Evolutionary conservation across 352 stramenopile species (phyloP), one percentile per base, ranked within the genome.

Genomic region (Phytophthora pseudosyringae): DNA sequence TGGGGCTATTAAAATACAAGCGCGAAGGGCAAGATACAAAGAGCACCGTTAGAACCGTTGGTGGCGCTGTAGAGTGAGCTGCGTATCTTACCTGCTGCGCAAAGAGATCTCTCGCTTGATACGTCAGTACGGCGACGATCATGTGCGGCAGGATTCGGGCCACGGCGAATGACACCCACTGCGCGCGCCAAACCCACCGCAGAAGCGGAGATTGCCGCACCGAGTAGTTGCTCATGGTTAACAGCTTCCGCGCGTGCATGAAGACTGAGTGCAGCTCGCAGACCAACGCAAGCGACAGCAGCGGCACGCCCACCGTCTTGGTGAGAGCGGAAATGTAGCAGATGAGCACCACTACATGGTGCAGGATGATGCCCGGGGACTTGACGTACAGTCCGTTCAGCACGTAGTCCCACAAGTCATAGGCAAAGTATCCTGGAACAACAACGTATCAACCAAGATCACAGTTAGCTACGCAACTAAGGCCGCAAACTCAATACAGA

Each of bases 361-460:
- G 85, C 28, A 81, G 52, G 26, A 93, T 71, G 55, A 93, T 90
- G 26, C 76, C 78, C 8, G 82, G 81, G 0, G 82, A 71, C 61
- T 91, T 91, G 67, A 88, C 71, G 60, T 93, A 91, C 35, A 93
- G 62, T 0, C 80, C 68, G 39, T 93, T 80, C 26, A 91, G 70
- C 67, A 90, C 63, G 38, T 84, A 93, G 62, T 93, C 85, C 79
- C 81, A 89, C 48, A 91, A 77, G 47, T 93, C 85, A 52, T 93
- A 91, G n/a, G 78, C 81, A 65, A 93, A 93, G 61, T 93, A 93
- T 13, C 85, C 69, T 77, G 29, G 21, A 38, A 18, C 60, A 73
- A 47, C 15, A 70, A 43, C 31, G 12, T n/a, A 62, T 3, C 26
- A 29, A 35, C 9, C 16, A 55, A 28, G 6, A 33, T 31, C 21